A percentile compares a stretch with the other conserved stretches of the same genome.
Conservation (phyloP, 2,329 filamentous ascomycete species). For the Amylocarpus encephaloides region DNA sequence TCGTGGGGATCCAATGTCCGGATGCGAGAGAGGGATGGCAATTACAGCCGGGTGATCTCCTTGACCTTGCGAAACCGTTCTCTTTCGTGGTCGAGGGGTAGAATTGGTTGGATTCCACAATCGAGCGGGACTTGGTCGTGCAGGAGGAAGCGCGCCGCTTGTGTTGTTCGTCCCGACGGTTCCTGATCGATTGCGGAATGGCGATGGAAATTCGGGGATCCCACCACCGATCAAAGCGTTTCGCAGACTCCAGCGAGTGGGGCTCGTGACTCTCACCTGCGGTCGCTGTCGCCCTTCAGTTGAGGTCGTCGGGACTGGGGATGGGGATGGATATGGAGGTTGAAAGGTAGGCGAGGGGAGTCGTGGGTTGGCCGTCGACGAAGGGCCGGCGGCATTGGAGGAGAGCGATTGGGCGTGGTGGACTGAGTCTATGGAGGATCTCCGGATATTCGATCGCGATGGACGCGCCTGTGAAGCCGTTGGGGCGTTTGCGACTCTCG, state of each 20-base stretch:
- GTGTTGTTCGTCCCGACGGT: conserved; percentile 21
- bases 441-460: conserved; percentile 14
- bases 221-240: conserved; percentile 26
- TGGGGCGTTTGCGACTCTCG: conserved; percentile 20
- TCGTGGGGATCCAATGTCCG: conserved; percentile 21
- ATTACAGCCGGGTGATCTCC: conserved; percentile 15
- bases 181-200: conserved; percentile 23
- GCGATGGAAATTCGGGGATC: conserved; percentile 22
- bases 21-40: conserved; percentile 29
- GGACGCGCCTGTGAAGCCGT: conserved; percentile 27
- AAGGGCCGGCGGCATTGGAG: conserved; percentile 15
- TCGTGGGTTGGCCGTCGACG: conserved; percentile 19
- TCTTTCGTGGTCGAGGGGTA: conserved; percentile 38
- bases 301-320: conserved; percentile 11
- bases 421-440: conserved; percentile 17
- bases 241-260: conserved; percentile 30
- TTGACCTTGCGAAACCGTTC: conserved; percentile 13
- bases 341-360: conserved; percentile 28
- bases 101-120: conserved; percentile 58
- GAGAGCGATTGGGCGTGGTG: conserved; percentile 3
- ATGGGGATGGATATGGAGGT: conserved; percentile 26
- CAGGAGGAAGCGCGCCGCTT: conserved; percentile 19
- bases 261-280: conserved; percentile 41
- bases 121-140: conserved; percentile 32
- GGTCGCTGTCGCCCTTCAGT: conserved; percentile 18